phyloP scores from a whole-genome alignment of 352 stramenopile genomes.

The Phytopythium ostracodes region DNA sequence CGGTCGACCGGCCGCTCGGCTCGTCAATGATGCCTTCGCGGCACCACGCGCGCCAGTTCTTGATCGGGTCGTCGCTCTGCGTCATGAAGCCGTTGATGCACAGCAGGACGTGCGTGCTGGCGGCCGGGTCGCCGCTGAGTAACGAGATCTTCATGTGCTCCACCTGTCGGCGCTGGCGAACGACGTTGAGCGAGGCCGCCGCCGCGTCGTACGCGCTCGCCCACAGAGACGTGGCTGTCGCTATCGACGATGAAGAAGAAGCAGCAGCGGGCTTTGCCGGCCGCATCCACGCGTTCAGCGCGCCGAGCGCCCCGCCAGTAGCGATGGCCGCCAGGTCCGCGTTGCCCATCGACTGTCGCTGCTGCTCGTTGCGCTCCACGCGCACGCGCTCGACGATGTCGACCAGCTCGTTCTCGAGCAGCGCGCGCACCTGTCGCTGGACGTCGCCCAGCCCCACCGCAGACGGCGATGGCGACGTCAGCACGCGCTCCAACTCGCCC shows the following conservation, averaged over 20 bases:
- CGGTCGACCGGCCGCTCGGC: constrained; percentile 10
- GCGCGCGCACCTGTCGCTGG: constrained; percentile 12
- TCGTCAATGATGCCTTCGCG: constrained; percentile 10
- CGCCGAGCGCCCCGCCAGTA: constrained; percentile 53
- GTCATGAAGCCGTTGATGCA: constrained; percentile 89
- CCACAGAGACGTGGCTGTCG: constrained; percentile 40
- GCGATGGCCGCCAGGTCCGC: constrained; percentile 63
- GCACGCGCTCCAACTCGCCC: background rate
- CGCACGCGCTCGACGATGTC: constrained; percentile 41
- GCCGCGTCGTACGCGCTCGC: constrained; percentile 68
- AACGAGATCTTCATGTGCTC: constrained; percentile 66
- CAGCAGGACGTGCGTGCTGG: constrained; percentile 57
- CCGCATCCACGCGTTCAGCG: constrained; percentile 66
- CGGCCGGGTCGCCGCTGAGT: constrained; percentile 55
- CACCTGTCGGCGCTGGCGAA: constrained; percentile 55
- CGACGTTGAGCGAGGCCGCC: constrained; percentile 68
- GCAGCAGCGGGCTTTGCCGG: constrained; percentile 11
- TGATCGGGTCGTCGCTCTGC: constrained; percentile 53
- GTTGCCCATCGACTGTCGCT: constrained; percentile 38
- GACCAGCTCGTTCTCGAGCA: constrained; percentile 47
- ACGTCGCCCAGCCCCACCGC: constrained; percentile 4
- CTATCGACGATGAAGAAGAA: background rate
- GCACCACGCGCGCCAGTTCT: constrained; percentile 63
- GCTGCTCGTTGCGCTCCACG: constrained; percentile 45
- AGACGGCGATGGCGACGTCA: constrained; percentile 5